phyloP scores from a whole-genome alignment of 768 basidiomycete species.

The Rhizopogon roseolus region DNA sequence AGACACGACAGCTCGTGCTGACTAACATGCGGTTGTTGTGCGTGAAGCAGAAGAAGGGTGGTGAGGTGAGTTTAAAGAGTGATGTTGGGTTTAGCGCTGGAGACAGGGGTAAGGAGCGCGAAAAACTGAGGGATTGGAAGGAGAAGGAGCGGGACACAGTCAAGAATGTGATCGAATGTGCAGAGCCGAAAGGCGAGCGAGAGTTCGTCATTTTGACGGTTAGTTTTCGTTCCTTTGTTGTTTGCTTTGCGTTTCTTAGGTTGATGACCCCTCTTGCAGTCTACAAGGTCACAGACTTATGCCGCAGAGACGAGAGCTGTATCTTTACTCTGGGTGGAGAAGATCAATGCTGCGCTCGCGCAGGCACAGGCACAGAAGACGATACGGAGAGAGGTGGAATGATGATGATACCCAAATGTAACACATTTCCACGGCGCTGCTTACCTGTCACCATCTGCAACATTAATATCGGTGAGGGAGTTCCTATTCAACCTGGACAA shows the following conservation, averaged over 20 bases:
- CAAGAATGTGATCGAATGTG: constrained; percentile 42
- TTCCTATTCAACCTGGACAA: neutral
- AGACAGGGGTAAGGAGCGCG: constrained; percentile 1
- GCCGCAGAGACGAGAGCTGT: constrained; percentile 32
- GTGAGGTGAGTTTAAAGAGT: constrained; percentile 41
- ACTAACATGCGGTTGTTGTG: constrained; percentile 56
- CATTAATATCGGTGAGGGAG: neutral
- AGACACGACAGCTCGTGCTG: constrained; percentile 50
- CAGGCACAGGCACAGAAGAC: neutral
- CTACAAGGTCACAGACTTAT: constrained; percentile 42
- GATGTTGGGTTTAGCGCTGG: constrained; percentile 38
- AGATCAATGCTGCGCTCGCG: constrained; percentile 30
- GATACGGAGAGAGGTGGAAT: neutral
- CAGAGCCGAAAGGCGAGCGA: constrained; percentile 49
- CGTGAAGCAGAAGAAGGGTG: constrained; percentile 41
- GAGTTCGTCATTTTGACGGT: constrained; percentile 63
- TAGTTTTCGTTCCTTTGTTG: constrained; percentile 17
- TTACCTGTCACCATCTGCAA: neutral
- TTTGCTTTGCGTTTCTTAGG: neutral
- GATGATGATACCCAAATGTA: neutral
- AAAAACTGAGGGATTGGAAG: constrained; percentile 12
- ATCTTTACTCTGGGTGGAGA: constrained; percentile 34
- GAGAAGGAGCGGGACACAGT: constrained; percentile 38
- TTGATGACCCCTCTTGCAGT: constrained; percentile 24
- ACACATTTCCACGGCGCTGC: no score